phyloP scores from a whole-genome alignment of 2,329 filamentous ascomycete genomes.

The Hymenoscyphus salicellus region DNA sequence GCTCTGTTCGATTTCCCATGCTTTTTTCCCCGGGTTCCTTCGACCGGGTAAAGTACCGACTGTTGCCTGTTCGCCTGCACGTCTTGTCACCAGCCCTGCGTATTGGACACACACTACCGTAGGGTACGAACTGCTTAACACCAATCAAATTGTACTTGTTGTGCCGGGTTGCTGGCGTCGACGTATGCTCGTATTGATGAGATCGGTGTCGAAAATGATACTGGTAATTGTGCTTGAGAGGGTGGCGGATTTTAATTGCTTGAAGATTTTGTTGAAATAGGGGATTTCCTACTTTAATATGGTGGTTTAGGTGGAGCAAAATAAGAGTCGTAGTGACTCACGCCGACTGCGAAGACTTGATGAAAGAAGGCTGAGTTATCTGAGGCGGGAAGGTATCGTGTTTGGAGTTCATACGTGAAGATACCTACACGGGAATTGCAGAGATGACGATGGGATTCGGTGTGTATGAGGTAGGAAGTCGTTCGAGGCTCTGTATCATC shows the following conservation, averaged over 20 bases:
- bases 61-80: slow-evolving; percentile 14
- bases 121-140: not conserved
- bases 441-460: not conserved
- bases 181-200: not conserved
- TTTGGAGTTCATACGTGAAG: not conserved
- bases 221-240: not conserved
- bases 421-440: not conserved
- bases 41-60: not conserved
- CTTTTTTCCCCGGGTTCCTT: not conserved
- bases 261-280: no score
- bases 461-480: not conserved
- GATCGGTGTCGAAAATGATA: not conserved
- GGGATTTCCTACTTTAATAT: not conserved
- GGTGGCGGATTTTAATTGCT: not conserved
- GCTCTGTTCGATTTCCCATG: not conserved
- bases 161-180: not conserved
- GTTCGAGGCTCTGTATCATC: not conserved
- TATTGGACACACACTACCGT: not conserved
- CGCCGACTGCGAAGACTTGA: not conserved
- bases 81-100: slow-evolving; percentile 12
- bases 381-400: not conserved
- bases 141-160: not conserved
- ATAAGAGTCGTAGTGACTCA: not conserved
- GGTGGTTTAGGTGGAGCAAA: not conserved
- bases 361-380: not conserved